Percentiles rank a stretch among this genome's conserved stretches.
Conservation (phyloP, 116 monocot genomes). For the Cymodocea nodosa region DNA sequence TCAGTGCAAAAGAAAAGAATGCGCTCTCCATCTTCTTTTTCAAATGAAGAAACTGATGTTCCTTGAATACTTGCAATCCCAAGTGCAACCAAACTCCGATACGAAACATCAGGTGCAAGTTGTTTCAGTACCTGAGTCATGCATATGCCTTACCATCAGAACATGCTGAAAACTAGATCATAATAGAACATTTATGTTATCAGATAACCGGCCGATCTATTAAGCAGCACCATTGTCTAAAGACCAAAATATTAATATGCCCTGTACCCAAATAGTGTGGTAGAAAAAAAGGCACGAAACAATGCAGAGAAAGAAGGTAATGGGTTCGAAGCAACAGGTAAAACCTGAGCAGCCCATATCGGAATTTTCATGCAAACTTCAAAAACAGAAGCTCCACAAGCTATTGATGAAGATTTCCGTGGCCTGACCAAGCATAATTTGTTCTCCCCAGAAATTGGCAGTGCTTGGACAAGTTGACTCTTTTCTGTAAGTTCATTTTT, state of each 20-base stretch:
- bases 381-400: constrained; percentile 79
- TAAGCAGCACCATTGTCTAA: too few species aligned
- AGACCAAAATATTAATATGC: too few species aligned
- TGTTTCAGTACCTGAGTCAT: constrained; percentile 61
- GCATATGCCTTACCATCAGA: background rate
- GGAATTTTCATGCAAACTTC: constrained; percentile 88
- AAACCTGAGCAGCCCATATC: constrained; percentile 91
- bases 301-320: too few species aligned
- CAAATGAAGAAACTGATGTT: constrained; percentile 78
- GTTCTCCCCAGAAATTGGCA: constrained; percentile 30
- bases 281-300: too few species aligned
- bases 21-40: constrained; percentile 85
- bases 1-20: constrained; percentile 66
- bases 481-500: constrained; percentile 91
- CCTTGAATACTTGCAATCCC: constrained; percentile 86
- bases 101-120: constrained; percentile 64
- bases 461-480: constrained; percentile 54
- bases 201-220: too few species aligned
- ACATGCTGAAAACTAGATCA: too few species aligned
- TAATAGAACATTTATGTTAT: too few species aligned
- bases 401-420: constrained; percentile 50
- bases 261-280: too few species aligned
- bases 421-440: constrained; percentile 36
- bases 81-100: constrained; percentile 71
- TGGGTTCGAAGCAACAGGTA: background rate